Evolutionary conservation across 2,329 filamentous ascomycete species (phyloP).

Genomic region (Paraphoma chrysanthemicola): DNA sequence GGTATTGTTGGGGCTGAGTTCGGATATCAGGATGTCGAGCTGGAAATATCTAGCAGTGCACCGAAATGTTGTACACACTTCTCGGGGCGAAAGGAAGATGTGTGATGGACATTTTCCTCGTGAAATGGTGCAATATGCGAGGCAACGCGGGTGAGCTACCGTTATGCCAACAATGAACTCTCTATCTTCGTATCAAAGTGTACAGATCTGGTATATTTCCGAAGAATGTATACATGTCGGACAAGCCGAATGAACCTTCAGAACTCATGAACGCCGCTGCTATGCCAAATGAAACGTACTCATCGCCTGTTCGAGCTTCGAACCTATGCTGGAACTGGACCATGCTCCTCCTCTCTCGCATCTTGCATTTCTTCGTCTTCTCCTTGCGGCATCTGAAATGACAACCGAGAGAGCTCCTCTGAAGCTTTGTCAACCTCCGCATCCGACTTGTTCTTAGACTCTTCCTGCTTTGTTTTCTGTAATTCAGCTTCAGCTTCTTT

Average conservation of each 20-base stretch:
- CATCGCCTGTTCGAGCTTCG: background rate
- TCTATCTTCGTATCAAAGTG: background rate
- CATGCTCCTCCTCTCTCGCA: slow-evolving; percentile 39
- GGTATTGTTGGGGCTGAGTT: background rate
- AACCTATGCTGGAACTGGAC: slow-evolving; percentile 21
- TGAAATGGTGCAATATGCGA: too few relatives aligned
- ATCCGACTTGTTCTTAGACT: slow-evolving; percentile 29
- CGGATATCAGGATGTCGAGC: too few relatives aligned
- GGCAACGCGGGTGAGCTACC: too few relatives aligned
- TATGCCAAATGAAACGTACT: slow-evolving; percentile 16
- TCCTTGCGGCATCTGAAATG: slow-evolving; percentile 16
- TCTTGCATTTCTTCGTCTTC: slow-evolving; percentile 40
- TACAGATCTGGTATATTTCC: background rate
- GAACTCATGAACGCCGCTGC: slow-evolving; percentile 21
- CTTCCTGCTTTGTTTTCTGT: slow-evolving; percentile 53
- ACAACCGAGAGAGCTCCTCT: slow-evolving; percentile 22
- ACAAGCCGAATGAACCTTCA: background rate
- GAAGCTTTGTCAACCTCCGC: slow-evolving; percentile 24
- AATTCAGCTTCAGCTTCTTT: slow-evolving; percentile 41
- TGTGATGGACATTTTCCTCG: too few relatives aligned
- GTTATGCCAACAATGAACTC: too few relatives aligned
- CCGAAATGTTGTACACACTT: too few relatives aligned
- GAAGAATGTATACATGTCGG: background rate
- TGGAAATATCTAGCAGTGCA: too few relatives aligned
- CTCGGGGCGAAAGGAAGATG: too few relatives aligned